Conservation (phyloP, 73 alveolate species). For the Paramecium bursaria region DNA sequence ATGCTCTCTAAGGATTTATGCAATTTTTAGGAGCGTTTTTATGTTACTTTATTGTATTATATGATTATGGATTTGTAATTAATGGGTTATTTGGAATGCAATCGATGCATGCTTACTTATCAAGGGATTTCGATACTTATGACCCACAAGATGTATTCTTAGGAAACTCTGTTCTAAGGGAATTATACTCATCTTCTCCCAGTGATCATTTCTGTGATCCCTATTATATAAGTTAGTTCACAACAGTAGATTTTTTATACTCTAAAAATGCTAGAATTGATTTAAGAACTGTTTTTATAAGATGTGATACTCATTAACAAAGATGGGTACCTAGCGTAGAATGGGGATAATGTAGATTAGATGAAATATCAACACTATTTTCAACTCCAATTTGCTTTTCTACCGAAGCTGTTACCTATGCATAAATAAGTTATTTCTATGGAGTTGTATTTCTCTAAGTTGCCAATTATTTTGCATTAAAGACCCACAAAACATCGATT, state of each 20-base stretch:
- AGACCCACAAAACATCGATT: conserved; percentile 72
- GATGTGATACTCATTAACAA: conserved; percentile 41
- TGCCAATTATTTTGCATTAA: conserved; percentile 82
- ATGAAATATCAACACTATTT: conserved; percentile 57
- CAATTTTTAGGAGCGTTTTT: conserved; percentile 67
- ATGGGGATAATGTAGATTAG: conserved; percentile 81
- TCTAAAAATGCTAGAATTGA: conserved; percentile 67
- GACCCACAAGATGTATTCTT: conserved; percentile 66
- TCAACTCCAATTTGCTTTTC: conserved; percentile 79
- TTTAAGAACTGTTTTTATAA: conserved; percentile 70
- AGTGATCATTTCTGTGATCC: not conserved
- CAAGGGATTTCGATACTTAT: conserved; percentile 66
- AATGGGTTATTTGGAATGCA: conserved; percentile 49
- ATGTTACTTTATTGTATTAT: conserved; percentile 77
- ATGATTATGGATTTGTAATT: conserved; percentile 87
- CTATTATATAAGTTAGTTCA: conserved; percentile 4
- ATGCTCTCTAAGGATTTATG: conserved; percentile 73
- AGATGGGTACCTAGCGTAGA: conserved; percentile 25
- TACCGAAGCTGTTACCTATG: conserved; percentile 91
- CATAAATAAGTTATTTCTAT: conserved; percentile 85
- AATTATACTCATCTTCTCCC: not conserved
- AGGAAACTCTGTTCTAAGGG: conserved; percentile 72
- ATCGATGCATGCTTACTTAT: conserved; percentile 70
- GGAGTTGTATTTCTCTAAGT: conserved; percentile 81
- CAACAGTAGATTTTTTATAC: conserved; percentile 67